A percentile compares a stretch with the other conserved stretches of the same genome.
Evolutionary conservation across 768 basidiomycete species (phyloP).

Genomic region (Mycena polygramma): DNA sequence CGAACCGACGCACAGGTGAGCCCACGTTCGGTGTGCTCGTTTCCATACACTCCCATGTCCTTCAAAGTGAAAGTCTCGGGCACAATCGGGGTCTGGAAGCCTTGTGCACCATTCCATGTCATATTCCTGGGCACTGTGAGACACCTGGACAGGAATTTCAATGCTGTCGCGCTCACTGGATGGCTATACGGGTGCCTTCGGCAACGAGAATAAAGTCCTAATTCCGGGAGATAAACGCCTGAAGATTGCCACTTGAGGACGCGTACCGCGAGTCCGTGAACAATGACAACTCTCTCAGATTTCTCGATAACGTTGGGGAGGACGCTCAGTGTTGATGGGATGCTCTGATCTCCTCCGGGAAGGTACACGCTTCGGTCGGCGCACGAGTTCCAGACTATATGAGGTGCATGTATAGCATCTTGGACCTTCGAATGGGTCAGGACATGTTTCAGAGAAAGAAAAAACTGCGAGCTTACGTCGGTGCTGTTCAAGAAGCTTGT

Average conservation of each 20-base stretch:
- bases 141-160: not conserved
- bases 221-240: not conserved
- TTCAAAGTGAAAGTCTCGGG: slow-evolving; percentile 73
- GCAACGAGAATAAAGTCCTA: slow-evolving; percentile 58
- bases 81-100: slow-evolving; percentile 74
- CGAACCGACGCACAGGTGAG: slow-evolving; percentile 68
- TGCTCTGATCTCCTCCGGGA: slow-evolving; percentile 62
- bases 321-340: slow-evolving; percentile 72
- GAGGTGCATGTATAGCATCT: slow-evolving; percentile 74
- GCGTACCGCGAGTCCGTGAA: slow-evolving; percentile 73
- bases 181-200: slow-evolving; percentile 66
- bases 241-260: slow-evolving; percentile 53
- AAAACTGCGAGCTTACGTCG: slow-evolving; percentile 47
- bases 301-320: slow-evolving; percentile 81
- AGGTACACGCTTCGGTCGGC: slow-evolving; percentile 66
- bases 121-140: slow-evolving; percentile 49
- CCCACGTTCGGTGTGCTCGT: slow-evolving; percentile 71
- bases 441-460: not conserved
- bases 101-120: slow-evolving; percentile 72
- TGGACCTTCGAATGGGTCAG: slow-evolving; percentile 48
- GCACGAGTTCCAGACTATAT: slow-evolving; percentile 71
- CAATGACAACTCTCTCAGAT: slow-evolving; percentile 71
- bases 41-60: slow-evolving; percentile 73
- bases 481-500: slow-evolving; percentile 43
- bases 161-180: slow-evolving; percentile 54